These are phyloP conservation scores for Hyaloscypha hepaticicola DNA, from an alignment of 495 filamentous ascomycete genomes.

Conservation along the genomic window DNA sequence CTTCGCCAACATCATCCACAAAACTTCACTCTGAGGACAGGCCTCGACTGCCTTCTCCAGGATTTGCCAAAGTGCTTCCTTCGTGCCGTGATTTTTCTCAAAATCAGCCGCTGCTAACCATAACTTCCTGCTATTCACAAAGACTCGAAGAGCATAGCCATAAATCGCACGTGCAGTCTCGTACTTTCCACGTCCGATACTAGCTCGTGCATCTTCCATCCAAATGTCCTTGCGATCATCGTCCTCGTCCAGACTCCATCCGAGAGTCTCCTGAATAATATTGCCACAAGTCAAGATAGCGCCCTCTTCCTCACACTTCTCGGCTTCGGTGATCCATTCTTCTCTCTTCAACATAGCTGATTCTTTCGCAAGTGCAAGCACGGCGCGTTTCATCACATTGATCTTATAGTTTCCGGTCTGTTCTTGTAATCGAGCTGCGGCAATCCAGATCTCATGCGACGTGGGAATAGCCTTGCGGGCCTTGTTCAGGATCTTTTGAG, in stretches of 20 bases:
- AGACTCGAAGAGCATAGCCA: conserved; percentile 84
- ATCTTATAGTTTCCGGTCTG: conserved; percentile 68
- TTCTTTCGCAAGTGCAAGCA: conserved; percentile 85
- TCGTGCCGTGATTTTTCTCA: conserved; percentile 84
- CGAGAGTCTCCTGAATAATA: conserved; percentile 90
- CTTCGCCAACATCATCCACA: conserved; percentile 95
- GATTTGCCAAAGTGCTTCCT: conserved; percentile 77
- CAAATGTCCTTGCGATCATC: conserved; percentile 94
- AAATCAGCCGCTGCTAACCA: conserved; percentile 91
- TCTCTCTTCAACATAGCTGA: conserved; percentile 96
- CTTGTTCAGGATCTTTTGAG: conserved; percentile 91
- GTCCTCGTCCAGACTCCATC: conserved; percentile 92
- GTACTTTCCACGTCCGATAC: conserved; percentile 74
- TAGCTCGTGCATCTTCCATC: conserved; percentile 85
- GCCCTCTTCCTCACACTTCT: conserved; percentile 91
- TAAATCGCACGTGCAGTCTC: conserved; percentile 93
- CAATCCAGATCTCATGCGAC: conserved; percentile 94
- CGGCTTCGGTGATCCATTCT: conserved; percentile 94
- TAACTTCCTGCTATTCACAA: conserved; percentile 74
- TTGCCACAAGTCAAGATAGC: conserved; percentile 80
- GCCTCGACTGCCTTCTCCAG: conserved; percentile 93
- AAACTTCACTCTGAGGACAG: conserved; percentile 81
- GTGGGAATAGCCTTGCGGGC: conserved; percentile 91
- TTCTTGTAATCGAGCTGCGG: conserved; percentile 87
- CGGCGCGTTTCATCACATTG: conserved; percentile 91